Evolutionary conservation across 1,284 basidiomycete species (phyloP).

Genomic region (Rhodotorula sp.): DNA sequence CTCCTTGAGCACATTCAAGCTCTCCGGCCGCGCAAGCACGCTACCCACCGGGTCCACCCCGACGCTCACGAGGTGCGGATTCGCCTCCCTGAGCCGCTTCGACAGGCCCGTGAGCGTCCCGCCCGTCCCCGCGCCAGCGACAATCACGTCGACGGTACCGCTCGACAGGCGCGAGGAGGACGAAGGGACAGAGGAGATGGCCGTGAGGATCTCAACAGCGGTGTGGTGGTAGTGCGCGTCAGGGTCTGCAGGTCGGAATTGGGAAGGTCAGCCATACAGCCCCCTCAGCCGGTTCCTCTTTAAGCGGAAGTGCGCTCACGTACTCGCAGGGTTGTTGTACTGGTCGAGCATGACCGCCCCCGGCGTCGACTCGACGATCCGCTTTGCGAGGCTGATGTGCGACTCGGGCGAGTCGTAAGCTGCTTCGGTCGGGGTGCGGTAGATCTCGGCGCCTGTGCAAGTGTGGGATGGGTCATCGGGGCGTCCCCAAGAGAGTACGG

Average conservation of each 20-base stretch:
- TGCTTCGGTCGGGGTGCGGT: constrained; percentile 90
- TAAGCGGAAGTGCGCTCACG: too few relatives aligned
- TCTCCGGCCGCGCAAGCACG: constrained; percentile 73
- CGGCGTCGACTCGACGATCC: constrained; percentile 75
- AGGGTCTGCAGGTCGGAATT: constrained; percentile 59
- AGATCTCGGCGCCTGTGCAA: constrained; percentile 76
- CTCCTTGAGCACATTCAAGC: constrained; percentile 60
- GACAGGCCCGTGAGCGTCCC: constrained; percentile 89
- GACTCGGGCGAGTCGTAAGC: constrained; percentile 81
- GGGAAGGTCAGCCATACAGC: not conserved
- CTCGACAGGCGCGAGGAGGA: constrained; percentile 49
- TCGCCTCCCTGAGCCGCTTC: constrained; percentile 74
- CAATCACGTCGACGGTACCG: constrained; percentile 73
- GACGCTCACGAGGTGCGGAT: constrained; percentile 65
- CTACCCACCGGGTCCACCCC: constrained; percentile 93
- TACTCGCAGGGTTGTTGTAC: constrained; percentile 66
- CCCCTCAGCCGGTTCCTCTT: too few relatives aligned
- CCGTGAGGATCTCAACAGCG: constrained; percentile 79
- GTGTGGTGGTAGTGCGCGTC: constrained; percentile 84
- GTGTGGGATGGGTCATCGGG: not conserved
- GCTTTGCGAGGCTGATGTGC: constrained; percentile 79
- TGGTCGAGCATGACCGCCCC: constrained; percentile 90
- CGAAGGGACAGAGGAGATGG: constrained; percentile 54
- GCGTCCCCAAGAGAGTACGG: too few relatives aligned
- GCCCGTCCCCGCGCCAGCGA: constrained; percentile 92